Conservation (phyloP, 495 filamentous ascomycete species). For the Aspergillus ostianus region DNA sequence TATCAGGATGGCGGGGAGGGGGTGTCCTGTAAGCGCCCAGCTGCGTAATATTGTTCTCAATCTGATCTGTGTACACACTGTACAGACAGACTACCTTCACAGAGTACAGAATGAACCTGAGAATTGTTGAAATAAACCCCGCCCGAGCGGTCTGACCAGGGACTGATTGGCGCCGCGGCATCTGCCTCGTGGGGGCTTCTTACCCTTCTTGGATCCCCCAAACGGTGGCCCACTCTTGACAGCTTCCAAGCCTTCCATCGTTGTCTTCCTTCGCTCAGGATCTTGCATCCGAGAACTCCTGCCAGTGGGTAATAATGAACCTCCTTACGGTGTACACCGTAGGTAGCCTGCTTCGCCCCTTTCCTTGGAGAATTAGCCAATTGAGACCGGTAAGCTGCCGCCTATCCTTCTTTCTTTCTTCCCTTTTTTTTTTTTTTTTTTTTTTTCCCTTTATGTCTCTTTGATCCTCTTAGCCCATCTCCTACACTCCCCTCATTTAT, state of each 20-base stretch:
- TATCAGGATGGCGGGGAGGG: too few relatives aligned
- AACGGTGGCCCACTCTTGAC: conserved; percentile 29
- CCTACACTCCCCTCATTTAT: neutral
- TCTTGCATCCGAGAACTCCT: conserved; percentile 29
- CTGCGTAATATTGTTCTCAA: neutral
- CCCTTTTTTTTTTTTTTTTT: neutral
- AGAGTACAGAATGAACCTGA: too few relatives aligned
- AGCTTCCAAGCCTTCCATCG: conserved; percentile 24
- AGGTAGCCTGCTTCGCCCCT: neutral
- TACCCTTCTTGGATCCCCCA: conserved; percentile 1
- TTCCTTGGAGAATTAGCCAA: neutral
- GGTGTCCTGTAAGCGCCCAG: neutral
- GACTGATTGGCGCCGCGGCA: conserved; percentile 11
- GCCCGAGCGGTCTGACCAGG: neutral
- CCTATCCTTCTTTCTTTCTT: neutral
- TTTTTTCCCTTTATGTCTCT: neutral
- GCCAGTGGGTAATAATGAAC: conserved; percentile 12
- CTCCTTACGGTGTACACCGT: too few relatives aligned
- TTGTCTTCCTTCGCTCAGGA: conserved; percentile 19
- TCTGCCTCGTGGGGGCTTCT: conserved; percentile 17
- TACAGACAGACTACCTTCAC: neutral
- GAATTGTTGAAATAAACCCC: neutral
- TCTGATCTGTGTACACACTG: too few relatives aligned
- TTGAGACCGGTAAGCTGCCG: too few relatives aligned
- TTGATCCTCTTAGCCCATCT: neutral